Percentiles rank a stretch among this genome's conserved stretches.
These are phyloP conservation scores for Scutellaria baicalensis DNA, from an alignment of 257 asterid genomes.

Conservation along the genomic window DNA sequence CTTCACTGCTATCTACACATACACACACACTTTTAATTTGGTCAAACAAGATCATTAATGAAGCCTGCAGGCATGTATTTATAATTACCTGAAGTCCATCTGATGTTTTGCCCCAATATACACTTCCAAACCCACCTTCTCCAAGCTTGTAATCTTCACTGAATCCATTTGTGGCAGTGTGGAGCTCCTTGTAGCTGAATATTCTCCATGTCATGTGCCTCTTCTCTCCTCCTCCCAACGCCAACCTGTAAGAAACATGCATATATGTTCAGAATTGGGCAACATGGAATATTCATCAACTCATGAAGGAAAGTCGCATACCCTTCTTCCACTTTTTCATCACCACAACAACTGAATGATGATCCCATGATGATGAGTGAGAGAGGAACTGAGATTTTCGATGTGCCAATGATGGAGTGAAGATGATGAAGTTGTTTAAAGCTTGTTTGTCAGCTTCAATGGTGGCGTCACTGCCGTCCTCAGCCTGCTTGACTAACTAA, in stretches of 20 bases:
- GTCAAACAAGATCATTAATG: too few species aligned
- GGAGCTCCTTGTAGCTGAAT: slow-evolving; percentile 72
- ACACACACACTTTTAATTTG: too few species aligned
- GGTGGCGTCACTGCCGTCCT: slow-evolving; percentile 26
- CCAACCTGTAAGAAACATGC: too few species aligned
- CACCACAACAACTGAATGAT: slow-evolving; percentile 48
- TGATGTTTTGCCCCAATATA: slow-evolving; percentile 78
- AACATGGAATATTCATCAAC: too few species aligned
- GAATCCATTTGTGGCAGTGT: slow-evolving; percentile 73
- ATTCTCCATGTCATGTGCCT: slow-evolving; percentile 54
- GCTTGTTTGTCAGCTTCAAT: slow-evolving; percentile 12
- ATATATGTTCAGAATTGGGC: too few species aligned
- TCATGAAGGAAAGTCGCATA: slow-evolving; percentile 16
- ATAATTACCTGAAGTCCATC: slow-evolving; percentile 80
- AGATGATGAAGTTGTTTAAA: slow-evolving; percentile 6
- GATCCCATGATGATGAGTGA: slow-evolving; percentile 54
- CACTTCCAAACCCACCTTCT: slow-evolving; percentile 91
- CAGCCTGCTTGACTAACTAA: slow-evolving; percentile 11
- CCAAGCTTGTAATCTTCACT: slow-evolving; percentile 75
- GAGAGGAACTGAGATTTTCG: background rate
- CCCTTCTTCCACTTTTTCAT: slow-evolving; percentile 71
- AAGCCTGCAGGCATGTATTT: too few species aligned
- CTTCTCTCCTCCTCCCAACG: slow-evolving; percentile 28
- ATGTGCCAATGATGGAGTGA: background rate
- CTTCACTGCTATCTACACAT: slow-evolving; percentile 71